Base-by-base conservation (phyloP, 1,284 basidiomycete genomes). In the Sporisorium graminicola region DNA sequence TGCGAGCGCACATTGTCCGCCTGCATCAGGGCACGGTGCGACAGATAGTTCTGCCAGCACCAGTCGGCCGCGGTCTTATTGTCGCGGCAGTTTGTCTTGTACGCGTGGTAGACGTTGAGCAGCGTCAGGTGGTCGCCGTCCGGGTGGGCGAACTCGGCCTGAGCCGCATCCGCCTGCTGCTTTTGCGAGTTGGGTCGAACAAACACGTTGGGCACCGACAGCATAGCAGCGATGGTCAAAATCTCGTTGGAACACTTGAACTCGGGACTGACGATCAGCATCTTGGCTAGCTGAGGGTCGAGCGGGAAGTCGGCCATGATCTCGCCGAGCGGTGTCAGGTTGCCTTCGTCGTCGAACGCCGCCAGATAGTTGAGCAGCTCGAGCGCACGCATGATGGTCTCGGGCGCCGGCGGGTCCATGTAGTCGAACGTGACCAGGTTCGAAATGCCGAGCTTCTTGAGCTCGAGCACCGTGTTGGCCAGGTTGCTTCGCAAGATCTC, bases 281-380 rank as follows among this genome's bases (percentile, higher is more conserved):
- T 93, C 87, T 98, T 85, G 49, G 96, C 91, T 76, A 98, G 90
- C 62, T 98, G 96, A 33, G 97, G 96, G 85, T 99, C 97, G 29
- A 99, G 89, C 16, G 96, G 96, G 87, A 99, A 98, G 78, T 98
- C 95, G 13, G 96, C 96, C 96, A 99, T 98, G 70, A 95, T 93
- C 51, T 88, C 88, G 14, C 97, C 96, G 2, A 98, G 87, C 0
- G 91, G 87, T 0, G 96, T 99, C 61, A 99, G 86, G 72, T 94
- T 91, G 18, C 97, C 96, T 6, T 98, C 94, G 80, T 99, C 95
- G 83, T 99, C 94, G 69, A 99, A 88, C 0, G 95, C 96, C 5
- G 91, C 91, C 29, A 99, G 89, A 86, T 92, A 97, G 68, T 98
- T 97, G 59, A 99, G 89, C 61, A 98, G 87, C 86, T 99, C 97